These are phyloP conservation scores for Quercus robur DNA, from an alignment of 306 rosid genomes.

Conservation along the genomic window DNA sequence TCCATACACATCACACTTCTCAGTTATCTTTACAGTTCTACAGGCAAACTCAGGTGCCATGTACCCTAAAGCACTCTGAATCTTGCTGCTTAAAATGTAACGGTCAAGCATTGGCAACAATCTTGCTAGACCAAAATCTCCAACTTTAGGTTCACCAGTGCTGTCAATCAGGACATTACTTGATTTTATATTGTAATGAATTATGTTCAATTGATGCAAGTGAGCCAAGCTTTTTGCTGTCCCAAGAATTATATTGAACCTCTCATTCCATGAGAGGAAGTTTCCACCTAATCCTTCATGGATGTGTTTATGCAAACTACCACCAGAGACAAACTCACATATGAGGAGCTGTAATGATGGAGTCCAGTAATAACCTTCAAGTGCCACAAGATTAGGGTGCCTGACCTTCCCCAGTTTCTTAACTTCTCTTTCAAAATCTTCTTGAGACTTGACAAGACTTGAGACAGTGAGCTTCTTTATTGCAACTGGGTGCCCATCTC, in stretches of 20 bases:
- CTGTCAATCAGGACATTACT: constrained; percentile 82
- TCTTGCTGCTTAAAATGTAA: constrained; percentile 94
- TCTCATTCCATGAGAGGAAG: constrained; percentile 87
- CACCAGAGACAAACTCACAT: constrained; percentile 76
- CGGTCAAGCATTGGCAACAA: constrained; percentile 96
- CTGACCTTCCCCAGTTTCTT: constrained; percentile 85
- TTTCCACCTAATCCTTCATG: constrained; percentile 82
- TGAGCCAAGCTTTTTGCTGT: constrained; percentile 91
- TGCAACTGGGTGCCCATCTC: constrained; percentile 91
- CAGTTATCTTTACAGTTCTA: constrained; percentile 90
- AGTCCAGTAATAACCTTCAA: constrained; percentile 99
- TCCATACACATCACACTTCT: constrained; percentile 92
- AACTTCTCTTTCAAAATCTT: constrained; percentile 93
- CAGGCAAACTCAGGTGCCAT: constrained; percentile 99
- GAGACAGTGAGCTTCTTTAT: constrained; percentile 98
- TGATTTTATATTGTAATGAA: constrained; percentile 93
- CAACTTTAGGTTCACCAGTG: constrained; percentile 85
- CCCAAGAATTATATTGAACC: constrained; percentile 86
- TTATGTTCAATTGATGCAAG: constrained; percentile 77
- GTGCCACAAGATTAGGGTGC: constrained; percentile 84
- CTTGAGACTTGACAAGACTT: constrained; percentile 96
- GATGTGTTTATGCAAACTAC: constrained; percentile 89
- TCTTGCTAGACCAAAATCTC: constrained; percentile 91
- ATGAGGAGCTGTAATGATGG: constrained; percentile 95
- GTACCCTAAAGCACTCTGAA: constrained; percentile 96